Evolutionary conservation across 441 rosid genomes (phyloP).

Genomic region (Corymbia citriodora): DNA sequence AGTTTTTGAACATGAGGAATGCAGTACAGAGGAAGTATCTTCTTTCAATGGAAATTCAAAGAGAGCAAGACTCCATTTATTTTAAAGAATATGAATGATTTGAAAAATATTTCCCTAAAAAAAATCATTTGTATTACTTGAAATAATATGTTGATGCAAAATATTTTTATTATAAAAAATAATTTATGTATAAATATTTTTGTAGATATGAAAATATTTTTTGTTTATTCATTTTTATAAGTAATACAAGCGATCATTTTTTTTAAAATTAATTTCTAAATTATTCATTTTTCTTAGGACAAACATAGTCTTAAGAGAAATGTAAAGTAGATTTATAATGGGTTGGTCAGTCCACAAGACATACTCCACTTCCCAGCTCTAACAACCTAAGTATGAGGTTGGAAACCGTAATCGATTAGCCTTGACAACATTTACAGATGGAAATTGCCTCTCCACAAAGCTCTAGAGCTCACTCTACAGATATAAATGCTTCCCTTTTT

Average conservation of each 20-base stretch:
- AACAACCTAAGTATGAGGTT: too few relatives aligned
- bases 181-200: too few relatives aligned
- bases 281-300: not conserved
- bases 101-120: too few relatives aligned
- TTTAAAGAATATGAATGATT: too few relatives aligned
- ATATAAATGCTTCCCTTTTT: too few relatives aligned
- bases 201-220: too few relatives aligned
- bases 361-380: too few relatives aligned
- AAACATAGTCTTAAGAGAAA: not conserved
- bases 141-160: not conserved
- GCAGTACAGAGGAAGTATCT: not conserved
- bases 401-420: not conserved
- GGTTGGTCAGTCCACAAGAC: not conserved
- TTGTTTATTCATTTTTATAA: too few relatives aligned
- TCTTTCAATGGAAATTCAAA: not conserved
- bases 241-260: not conserved
- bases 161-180: too few relatives aligned
- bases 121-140: not conserved
- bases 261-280: too few relatives aligned
- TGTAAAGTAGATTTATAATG: not conserved
- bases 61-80: fast-evolving
- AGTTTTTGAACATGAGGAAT: not conserved
- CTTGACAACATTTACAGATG: not conserved
- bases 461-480: too few relatives aligned
- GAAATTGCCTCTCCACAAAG: not conserved